Evolutionary conservation across 768 basidiomycete genomes (phyloP).

Genomic region (Lentinula boryana): DNA sequence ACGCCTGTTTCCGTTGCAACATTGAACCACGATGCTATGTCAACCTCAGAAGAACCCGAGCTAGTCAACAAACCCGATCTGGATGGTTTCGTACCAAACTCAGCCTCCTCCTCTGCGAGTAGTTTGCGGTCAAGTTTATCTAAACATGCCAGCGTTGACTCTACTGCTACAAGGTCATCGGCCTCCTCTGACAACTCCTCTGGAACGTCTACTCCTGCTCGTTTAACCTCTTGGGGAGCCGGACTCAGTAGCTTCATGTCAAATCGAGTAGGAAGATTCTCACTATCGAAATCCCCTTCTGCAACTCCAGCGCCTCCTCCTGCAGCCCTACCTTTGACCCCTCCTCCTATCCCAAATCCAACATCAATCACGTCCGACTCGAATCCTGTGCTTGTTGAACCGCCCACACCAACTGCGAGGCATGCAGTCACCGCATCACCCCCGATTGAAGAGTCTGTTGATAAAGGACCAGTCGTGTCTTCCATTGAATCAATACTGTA

Average conservation of each 20-base stretch:
- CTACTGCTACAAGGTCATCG: background rate
- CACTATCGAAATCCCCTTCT: conserved; percentile 2
- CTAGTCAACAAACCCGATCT: conserved; percentile 9
- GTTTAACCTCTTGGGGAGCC: conserved; percentile 4
- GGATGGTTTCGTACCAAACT: background rate
- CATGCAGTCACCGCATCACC: background rate
- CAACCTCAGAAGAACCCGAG: conserved; percentile 3
- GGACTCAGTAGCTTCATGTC: conserved; percentile 8
- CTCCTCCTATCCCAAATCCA: conserved; percentile 7
- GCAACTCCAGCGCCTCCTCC: conserved; percentile 2
- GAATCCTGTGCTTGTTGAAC: background rate
- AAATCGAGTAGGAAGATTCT: conserved; percentile 7
- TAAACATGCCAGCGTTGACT: background rate
- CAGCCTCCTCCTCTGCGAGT: background rate
- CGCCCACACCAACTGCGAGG: conserved; percentile 1
- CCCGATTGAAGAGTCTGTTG: background rate
- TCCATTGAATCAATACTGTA: background rate
- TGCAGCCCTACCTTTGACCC: conserved; percentile 11
- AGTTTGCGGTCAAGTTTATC: background rate
- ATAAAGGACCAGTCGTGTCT: background rate
- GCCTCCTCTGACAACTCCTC: background rate
- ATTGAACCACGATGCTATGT: background rate
- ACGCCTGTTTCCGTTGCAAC: background rate
- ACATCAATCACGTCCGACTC: background rate
- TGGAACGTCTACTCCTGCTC: background rate